Conservation (phyloP, 352 stramenopile genomes). For the Phytophthora pinifolia region DNA sequence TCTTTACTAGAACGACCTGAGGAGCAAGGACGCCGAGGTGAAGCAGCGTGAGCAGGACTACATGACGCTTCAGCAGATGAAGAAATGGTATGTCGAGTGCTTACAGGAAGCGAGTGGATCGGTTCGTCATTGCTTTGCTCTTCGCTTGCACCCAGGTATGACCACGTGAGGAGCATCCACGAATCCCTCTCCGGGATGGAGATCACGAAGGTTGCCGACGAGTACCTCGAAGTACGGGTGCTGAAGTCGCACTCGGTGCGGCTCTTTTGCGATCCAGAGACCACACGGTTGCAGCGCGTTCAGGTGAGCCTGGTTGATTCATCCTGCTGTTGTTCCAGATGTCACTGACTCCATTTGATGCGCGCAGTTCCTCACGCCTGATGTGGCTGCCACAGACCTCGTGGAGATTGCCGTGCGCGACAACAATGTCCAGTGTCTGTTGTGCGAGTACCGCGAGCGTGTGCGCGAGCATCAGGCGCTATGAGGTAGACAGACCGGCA, state of each 20-base stretch:
- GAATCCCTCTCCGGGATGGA: conserved; percentile 56
- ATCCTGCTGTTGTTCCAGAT: neutral
- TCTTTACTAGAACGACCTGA: conserved; percentile 55
- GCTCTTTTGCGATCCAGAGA: conserved; percentile 60
- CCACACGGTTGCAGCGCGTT: conserved; percentile 53
- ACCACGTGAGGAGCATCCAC: conserved; percentile 58
- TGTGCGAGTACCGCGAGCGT: conserved; percentile 63
- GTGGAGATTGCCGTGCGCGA: conserved; percentile 53
- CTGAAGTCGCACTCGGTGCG: conserved; percentile 52
- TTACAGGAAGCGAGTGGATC: neutral
- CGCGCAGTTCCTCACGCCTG: conserved; percentile 5
- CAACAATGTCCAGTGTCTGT: conserved; percentile 59
- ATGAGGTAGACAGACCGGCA: too few relatives aligned
- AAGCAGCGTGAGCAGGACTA: conserved; percentile 79
- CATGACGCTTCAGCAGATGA: conserved; percentile 70
- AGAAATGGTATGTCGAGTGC: conserved; percentile 50
- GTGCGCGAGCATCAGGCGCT: conserved; percentile 26
- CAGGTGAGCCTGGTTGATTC: conserved; percentile 39
- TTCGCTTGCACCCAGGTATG: conserved; percentile 43
- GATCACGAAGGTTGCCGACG: conserved; percentile 51
- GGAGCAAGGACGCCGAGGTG: conserved; percentile 66
- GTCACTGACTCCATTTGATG: conserved; percentile 7
- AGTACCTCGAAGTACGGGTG: conserved; percentile 63
- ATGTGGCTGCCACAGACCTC: conserved; percentile 43
- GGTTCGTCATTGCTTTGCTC: neutral